A percentile compares a stretch with the other conserved stretches of the same genome.
Conservation (phyloP, 352 stramenopile species). For the Phytopythium delawarense region DNA sequence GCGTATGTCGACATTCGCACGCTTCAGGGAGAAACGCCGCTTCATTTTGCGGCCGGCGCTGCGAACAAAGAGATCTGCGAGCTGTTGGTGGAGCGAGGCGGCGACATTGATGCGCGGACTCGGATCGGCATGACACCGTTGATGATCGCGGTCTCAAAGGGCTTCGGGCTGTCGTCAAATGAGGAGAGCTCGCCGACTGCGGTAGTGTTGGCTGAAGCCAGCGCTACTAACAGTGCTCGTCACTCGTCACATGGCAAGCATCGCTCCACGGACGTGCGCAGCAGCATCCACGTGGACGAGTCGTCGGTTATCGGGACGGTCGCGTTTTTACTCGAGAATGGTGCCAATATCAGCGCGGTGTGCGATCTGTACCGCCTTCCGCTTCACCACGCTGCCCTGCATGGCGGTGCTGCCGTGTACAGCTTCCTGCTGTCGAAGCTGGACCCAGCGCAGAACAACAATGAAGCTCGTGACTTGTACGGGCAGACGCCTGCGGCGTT, state of each 20-base stretch:
- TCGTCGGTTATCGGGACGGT: conserved; percentile 60
- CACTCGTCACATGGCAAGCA: conserved; percentile 7
- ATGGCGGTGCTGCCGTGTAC: conserved; percentile 56
- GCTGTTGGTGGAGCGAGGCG: conserved; percentile 67
- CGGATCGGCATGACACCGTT: conserved; percentile 66
- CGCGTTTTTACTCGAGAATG: conserved; percentile 64
- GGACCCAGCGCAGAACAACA: conserved; percentile 22
- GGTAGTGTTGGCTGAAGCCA: background rate
- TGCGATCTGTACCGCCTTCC: conserved; percentile 67
- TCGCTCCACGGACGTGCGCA: conserved; percentile 35
- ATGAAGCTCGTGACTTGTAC: conserved; percentile 60
- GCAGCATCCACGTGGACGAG: conserved; percentile 43
- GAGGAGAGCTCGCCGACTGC: background rate
- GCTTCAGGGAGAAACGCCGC: conserved; percentile 63
- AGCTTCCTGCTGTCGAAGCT: conserved; percentile 51
- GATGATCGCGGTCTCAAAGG: conserved; percentile 67
- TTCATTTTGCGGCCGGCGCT: conserved; percentile 77
- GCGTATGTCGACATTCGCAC: conserved; percentile 58
- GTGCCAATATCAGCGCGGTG: conserved; percentile 54
- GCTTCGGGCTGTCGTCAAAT: conserved; percentile 26
- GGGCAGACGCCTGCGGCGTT: conserved; percentile 48
- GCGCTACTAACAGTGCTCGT: background rate
- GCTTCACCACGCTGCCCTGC: conserved; percentile 72
- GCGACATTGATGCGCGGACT: conserved; percentile 64
- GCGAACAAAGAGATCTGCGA: conserved; percentile 58